Evolutionary conservation across 768 basidiomycete species (phyloP).

Genomic region (Podaxis sp.): DNA sequence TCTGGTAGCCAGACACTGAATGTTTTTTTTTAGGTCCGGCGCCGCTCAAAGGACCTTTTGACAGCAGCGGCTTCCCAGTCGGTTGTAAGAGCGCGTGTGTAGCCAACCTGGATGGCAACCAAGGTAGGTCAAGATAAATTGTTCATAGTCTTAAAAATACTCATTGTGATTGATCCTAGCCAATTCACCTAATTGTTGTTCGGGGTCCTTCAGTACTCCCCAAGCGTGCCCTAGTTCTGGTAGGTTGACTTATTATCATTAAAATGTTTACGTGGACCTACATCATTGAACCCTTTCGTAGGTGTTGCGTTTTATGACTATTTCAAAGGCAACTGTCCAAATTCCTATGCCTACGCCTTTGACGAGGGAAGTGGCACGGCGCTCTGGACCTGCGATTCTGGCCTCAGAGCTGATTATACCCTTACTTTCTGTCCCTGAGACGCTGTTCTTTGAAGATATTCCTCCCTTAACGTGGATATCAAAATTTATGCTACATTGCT

Average conservation of each 20-base stretch:
- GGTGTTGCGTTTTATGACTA: conserved; percentile 28
- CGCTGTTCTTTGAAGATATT: not conserved
- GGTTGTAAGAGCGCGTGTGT: conserved; percentile 63
- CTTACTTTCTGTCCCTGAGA: conserved; percentile 46
- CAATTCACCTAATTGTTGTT: conserved; percentile 67
- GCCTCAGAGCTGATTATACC: conserved; percentile 43
- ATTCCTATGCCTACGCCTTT: conserved; percentile 53
- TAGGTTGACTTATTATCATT: not conserved
- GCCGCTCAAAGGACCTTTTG: conserved; percentile 49
- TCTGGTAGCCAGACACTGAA: not conserved
- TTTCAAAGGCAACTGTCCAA: conserved; percentile 44
- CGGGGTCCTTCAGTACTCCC: conserved; percentile 49
- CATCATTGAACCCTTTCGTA: not conserved
- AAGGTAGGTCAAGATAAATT: conserved; percentile 22
- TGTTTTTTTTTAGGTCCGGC: conserved; percentile 39
- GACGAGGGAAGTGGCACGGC: conserved; percentile 52
- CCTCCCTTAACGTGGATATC: not conserved
- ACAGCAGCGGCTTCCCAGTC: conserved; percentile 50
- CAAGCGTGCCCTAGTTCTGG: conserved; percentile 54
- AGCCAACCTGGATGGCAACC: conserved; percentile 41
- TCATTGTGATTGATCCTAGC: conserved; percentile 23
- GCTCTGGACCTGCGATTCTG: conserved; percentile 48
- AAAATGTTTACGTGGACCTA: not conserved
- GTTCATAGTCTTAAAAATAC: not conserved
- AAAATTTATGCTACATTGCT: too few species aligned